phyloP scores from a whole-genome alignment of 2,329 filamentous ascomycete genomes.

The Fusarium chlamydosporum region DNA sequence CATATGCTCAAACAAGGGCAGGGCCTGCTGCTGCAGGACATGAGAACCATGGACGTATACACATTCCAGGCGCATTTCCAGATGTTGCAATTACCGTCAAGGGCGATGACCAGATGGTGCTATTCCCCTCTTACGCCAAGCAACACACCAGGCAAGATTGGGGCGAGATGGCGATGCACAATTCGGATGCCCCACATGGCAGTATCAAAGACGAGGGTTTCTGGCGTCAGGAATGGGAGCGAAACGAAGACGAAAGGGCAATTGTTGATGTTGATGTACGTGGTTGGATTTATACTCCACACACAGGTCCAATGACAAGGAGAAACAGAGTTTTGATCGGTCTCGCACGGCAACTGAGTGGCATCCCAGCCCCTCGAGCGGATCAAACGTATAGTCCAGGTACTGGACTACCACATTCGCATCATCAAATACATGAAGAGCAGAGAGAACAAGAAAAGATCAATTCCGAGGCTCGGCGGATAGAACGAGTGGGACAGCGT shows the following conservation, averaged over 20 bases:
- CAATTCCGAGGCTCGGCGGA: slow-evolving; percentile 80
- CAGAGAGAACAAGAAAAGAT: slow-evolving; percentile 74
- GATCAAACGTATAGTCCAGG: slow-evolving; percentile 51
- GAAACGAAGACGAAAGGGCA: slow-evolving; percentile 83
- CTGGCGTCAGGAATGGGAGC: slow-evolving; percentile 84
- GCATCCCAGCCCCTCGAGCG: slow-evolving; percentile 78
- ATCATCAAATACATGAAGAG: slow-evolving; percentile 59
- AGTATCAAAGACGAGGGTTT: slow-evolving; percentile 76
- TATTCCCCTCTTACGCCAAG: slow-evolving; percentile 95
- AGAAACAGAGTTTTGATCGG: slow-evolving; percentile 90
- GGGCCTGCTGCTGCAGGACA: slow-evolving; percentile 50
- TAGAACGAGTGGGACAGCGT: slow-evolving; percentile 78
- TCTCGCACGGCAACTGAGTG: slow-evolving; percentile 87
- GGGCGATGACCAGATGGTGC: slow-evolving; percentile 90
- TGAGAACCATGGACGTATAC: slow-evolving; percentile 53
- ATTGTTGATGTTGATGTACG: slow-evolving; percentile 94
- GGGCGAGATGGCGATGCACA: slow-evolving; percentile 50
- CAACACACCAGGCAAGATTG: slow-evolving; percentile 71
- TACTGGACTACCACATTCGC: slow-evolving; percentile 41
- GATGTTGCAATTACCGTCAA: slow-evolving; percentile 84
- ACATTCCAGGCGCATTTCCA: slow-evolving; percentile 83
- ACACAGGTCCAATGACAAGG: slow-evolving; percentile 85
- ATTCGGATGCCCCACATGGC: slow-evolving; percentile 53
- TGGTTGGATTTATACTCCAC: slow-evolving; percentile 94
- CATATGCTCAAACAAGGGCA: slow-evolving; percentile 68